Percentiles rank a stretch among this genome's conserved stretches.
phyloP scores from a whole-genome alignment of 495 filamentous ascomycete species.

The Oleoguttula mirabilis region DNA sequence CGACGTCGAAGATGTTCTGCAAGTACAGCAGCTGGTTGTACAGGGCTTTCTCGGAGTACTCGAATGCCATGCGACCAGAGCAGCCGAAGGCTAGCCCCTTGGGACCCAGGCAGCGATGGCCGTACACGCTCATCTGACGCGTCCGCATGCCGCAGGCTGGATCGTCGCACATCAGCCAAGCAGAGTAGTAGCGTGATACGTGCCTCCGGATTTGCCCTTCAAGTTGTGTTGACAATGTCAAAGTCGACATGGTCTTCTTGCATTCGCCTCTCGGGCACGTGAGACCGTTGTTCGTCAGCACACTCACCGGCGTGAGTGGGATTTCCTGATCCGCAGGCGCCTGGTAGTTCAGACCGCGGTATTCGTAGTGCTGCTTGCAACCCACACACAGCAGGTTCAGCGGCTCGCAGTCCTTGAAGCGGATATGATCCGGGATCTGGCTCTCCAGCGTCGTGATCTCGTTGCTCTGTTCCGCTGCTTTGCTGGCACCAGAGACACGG shows the following conservation, averaged over 20 bases:
- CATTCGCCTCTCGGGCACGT: conserved; percentile 53
- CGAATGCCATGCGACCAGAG: conserved; percentile 76
- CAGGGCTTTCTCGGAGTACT: conserved; percentile 73
- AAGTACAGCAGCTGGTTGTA: conserved; percentile 95
- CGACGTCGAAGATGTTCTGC: conserved; percentile 73
- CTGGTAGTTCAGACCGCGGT: conserved; percentile 55
- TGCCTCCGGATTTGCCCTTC: conserved; percentile 69
- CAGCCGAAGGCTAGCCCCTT: conserved; percentile 71
- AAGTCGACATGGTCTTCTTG: conserved; percentile 48
- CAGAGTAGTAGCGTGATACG: conserved; percentile 78
- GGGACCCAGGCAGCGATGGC: conserved; percentile 77
- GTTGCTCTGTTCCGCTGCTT: conserved; percentile 19
- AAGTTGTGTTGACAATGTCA: conserved; percentile 72
- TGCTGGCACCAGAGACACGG: conserved; percentile 43
- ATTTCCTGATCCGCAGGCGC: conserved; percentile 7
- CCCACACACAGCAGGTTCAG: conserved; percentile 66
- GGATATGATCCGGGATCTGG: conserved; percentile 75
- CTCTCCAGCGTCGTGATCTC: conserved; percentile 83
- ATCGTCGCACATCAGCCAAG: conserved; percentile 84
- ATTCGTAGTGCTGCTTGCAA: conserved; percentile 60
- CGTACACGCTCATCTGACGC: conserved; percentile 82
- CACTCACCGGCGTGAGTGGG: background rate
- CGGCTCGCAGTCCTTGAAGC: conserved; percentile 68
- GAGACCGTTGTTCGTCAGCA: conserved; percentile 54
- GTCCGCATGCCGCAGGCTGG: conserved; percentile 75